These are phyloP conservation scores for Coelastrella sp. DNA, from an alignment of 139 green algal species.

Conservation along the genomic window DNA sequence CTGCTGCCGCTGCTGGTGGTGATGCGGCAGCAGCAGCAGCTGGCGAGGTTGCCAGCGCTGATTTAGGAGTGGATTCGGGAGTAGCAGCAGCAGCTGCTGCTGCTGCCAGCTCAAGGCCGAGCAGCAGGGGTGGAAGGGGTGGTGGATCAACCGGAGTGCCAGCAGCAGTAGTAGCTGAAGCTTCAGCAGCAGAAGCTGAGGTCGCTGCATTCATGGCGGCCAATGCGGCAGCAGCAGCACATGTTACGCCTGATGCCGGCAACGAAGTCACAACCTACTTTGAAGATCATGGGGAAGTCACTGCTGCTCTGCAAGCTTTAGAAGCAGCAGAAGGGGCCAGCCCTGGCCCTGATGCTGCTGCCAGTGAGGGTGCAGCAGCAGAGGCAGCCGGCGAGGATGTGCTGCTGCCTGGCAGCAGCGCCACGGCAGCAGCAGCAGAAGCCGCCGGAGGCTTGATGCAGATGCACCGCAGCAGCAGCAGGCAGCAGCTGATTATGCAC, in stretches of 20 bases:
- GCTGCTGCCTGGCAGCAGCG: not conserved
- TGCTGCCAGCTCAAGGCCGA: not conserved
- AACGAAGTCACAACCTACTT: not conserved
- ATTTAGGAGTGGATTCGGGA: not conserved
- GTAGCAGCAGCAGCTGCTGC: conserved; percentile 1
- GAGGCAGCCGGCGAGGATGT: conserved; percentile 4
- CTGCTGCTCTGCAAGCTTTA: not conserved
- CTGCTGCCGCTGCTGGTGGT: not conserved
- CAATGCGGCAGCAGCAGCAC: conserved; percentile 17
- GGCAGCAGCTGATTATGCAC: conserved; percentile 10
- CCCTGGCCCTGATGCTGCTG: not conserved
- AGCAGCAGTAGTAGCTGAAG: not conserved
- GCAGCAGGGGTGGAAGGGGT: not conserved
- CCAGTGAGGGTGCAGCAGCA: not conserved
- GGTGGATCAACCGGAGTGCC: not conserved
- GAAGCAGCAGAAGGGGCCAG: not conserved
- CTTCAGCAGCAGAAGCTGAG: conserved; percentile 11
- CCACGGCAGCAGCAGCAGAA: not conserved
- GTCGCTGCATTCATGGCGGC: conserved; percentile 12
- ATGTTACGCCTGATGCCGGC: not conserved
- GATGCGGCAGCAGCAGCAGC: not conserved
- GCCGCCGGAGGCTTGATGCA: conserved; percentile 3
- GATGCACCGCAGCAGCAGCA: conserved; percentile 32
- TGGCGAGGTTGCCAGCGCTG: not conserved
- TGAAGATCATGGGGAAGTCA: not conserved